These are phyloP conservation scores for Solioccasus polychromus DNA, from an alignment of 768 basidiomycete species.

Conservation along the genomic window DNA sequence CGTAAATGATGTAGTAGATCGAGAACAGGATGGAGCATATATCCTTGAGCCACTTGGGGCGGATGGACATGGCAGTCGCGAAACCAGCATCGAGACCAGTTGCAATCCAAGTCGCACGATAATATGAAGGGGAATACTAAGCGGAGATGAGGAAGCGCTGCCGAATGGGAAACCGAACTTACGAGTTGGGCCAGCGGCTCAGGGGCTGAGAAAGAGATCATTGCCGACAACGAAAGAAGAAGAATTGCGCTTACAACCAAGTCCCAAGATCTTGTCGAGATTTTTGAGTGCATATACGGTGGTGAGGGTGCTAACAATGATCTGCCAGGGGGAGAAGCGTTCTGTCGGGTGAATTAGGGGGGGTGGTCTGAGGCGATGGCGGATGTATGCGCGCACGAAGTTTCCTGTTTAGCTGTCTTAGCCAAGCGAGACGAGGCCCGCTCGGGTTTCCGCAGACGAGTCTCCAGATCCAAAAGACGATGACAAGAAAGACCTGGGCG, in stretches of 20 bases:
- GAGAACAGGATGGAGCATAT: conserved; percentile 83
- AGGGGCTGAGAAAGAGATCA: conserved; percentile 54
- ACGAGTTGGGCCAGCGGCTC: conserved; percentile 91
- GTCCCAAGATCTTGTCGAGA: conserved; percentile 79
- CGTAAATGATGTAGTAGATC: conserved; percentile 83
- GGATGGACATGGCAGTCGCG: conserved; percentile 91
- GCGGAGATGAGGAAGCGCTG: conserved; percentile 6
- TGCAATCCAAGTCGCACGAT: conserved; percentile 92
- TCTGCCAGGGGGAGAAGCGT: conserved; percentile 95
- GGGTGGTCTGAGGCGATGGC: neutral
- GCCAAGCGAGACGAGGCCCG: conserved; percentile 66
- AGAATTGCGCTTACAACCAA: conserved; percentile 51
- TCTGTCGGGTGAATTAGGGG: conserved; percentile 36
- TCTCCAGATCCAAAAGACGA: conserved; percentile 89
- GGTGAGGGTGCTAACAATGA: conserved; percentile 84
- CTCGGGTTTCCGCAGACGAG: conserved; percentile 61
- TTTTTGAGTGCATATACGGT: conserved; percentile 80
- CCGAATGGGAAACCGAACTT: conserved; percentile 26
- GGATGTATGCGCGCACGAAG: conserved; percentile 46
- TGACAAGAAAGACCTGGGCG: conserved; percentile 79
- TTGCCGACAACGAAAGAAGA: neutral
- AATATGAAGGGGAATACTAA: conserved; percentile 90
- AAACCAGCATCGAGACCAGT: conserved; percentile 98
- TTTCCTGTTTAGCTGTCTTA: conserved; percentile 54
- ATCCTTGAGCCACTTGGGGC: conserved; percentile 89